These are phyloP conservation scores for Lentinula sp. DNA, from an alignment of 768 basidiomycete species.

Conservation along the genomic window DNA sequence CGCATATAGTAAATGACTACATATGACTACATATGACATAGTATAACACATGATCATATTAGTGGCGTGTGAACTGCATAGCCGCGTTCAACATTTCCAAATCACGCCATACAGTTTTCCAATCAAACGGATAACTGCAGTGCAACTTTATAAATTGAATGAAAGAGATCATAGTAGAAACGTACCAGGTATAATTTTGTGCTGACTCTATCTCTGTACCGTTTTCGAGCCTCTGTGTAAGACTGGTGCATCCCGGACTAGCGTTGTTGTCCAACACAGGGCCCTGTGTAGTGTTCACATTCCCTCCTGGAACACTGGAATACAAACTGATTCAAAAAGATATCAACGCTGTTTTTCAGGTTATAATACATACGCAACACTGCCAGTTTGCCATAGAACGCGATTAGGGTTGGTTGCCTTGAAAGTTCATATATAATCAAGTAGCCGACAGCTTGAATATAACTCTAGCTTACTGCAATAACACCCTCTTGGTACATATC, in stretches of 20 bases:
- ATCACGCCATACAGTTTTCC: neutral
- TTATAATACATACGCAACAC: neutral
- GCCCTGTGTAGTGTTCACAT: slow-evolving; percentile 6
- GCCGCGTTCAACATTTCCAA: no score
- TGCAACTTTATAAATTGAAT: neutral
- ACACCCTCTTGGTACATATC: slow-evolving; percentile 9
- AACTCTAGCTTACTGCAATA: neutral
- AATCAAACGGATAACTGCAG: slow-evolving; percentile 4
- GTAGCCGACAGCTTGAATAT: neutral
- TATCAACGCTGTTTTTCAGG: neutral
- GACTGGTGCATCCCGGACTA: neutral
- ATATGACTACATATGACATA: no score
- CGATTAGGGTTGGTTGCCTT: slow-evolving; percentile 4
- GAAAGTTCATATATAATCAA: neutral
- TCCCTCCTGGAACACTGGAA: slow-evolving; percentile 1
- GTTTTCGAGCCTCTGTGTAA: slow-evolving; percentile 3
- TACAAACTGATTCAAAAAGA: neutral
- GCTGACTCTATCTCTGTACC: slow-evolving; percentile 1
- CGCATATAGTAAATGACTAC: no score
- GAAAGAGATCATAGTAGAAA: neutral
- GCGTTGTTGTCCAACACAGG: slow-evolving; percentile 8
- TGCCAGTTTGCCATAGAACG: slow-evolving; percentile 5
- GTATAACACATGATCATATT: no score
- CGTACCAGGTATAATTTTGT: slow-evolving; percentile 1
- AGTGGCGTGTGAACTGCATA: no score